Evolutionary conservation across 139 green algal species (phyloP), one percentile per base, ranked within the genome.

Genomic region (Chlorella sp.): DNA sequence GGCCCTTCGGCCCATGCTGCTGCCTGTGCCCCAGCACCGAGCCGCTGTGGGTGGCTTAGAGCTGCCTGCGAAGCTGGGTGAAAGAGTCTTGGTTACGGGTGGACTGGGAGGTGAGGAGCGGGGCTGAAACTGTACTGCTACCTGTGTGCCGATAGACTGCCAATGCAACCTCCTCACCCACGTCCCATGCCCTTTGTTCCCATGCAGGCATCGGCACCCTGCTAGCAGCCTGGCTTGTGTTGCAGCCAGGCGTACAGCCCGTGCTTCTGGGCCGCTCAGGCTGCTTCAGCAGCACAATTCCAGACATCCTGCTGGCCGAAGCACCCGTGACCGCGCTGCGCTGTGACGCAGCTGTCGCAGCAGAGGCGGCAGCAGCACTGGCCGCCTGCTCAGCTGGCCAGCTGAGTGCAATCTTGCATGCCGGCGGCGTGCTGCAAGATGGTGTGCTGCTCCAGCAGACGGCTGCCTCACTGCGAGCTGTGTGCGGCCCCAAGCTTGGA

Each of bases 341-440:
- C 3, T 76, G 69, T 54, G 69, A 76, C 36, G 40, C 22, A 17
- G 40, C 69, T 36, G 41, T 54, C 0, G 69, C 22, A 36, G 69
- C 46, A 36, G 69, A 46, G 16, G 74, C 36, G 11, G 51, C 74
- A 24, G 34, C 51, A 48, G n/a, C 51, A 32, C 14, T 34, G 20
- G 19, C 28, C 14, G 20, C 24, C 40, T 32, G 20, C 19, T 34
- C 48, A 36, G n/a, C 3, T 1, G 44, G 2, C 13, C 32, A 67
- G n/a, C 48, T 81, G 48, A 26, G 16, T 44, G 36, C 38, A 16
- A 26, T 94, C 26, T 36, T 95, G 22, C 91, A 95, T 84, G 93
- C 93, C 3, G 90, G 92, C 48, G 94, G 92, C 22, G 90, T 95
- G n/a, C 87, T 97, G 51, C 87, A 87, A 8, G 94, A 97, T 82